Evolutionary conservation across 345 rosid genomes (phyloP).

Genomic region (Salix arbutifolia): DNA sequence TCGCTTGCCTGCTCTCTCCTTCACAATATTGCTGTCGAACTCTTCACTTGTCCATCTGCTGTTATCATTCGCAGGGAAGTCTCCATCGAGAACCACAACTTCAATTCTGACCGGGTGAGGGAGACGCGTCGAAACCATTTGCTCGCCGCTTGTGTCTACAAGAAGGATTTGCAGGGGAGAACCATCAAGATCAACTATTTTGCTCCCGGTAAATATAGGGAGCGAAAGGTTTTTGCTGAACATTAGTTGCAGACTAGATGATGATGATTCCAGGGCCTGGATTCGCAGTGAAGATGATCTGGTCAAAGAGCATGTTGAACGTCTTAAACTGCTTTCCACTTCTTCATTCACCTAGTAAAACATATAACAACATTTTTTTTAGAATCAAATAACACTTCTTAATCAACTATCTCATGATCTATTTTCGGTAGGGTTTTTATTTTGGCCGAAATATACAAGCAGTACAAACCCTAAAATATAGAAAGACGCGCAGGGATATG

Average conservation of each 20-base stretch:
- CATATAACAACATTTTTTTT: not conserved
- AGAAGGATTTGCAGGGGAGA: constrained; percentile 51
- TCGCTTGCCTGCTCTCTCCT: constrained; percentile 77
- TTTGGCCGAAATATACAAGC: not conserved
- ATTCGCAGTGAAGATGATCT: constrained; percentile 47
- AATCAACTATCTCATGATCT: too few relatives aligned
- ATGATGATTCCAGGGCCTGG: constrained; percentile 42
- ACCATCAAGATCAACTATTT: constrained; percentile 43
- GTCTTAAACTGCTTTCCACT: constrained; percentile 49
- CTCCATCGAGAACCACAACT: constrained; percentile 74
- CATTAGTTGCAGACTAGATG: constrained; percentile 36
- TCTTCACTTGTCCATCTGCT: constrained; percentile 60
- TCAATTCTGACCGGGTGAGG: constrained; percentile 59
- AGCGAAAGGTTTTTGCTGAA: constrained; percentile 30
- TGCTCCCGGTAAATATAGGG: constrained; percentile 69
- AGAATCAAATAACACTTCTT: not conserved
- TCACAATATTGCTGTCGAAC: constrained; percentile 52
- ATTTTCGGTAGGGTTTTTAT: not conserved
- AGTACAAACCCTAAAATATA: not conserved
- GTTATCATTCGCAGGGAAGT: constrained; percentile 44
- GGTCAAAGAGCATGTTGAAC: constrained; percentile 24
- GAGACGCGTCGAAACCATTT: constrained; percentile 19
- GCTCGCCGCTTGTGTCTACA: constrained; percentile 29
- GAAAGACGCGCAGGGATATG: not conserved
- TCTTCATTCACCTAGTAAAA: constrained; percentile 68